These are phyloP conservation scores for Tolypocladium tundrense DNA, from an alignment of 2,329 filamentous ascomycete species.

Conservation along the genomic window DNA sequence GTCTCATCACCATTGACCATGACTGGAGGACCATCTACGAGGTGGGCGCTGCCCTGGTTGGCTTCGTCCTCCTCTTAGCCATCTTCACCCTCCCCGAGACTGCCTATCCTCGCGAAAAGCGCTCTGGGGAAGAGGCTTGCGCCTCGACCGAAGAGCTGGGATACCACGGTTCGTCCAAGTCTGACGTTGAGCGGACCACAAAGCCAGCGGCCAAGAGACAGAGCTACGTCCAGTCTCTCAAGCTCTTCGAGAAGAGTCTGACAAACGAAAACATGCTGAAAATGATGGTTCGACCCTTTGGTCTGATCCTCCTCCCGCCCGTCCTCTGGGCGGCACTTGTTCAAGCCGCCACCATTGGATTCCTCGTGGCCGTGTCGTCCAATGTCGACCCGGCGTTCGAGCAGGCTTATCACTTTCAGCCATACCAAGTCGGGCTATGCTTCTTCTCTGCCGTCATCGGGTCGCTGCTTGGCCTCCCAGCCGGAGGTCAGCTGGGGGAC, in stretches of 20 bases:
- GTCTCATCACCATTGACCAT: conserved; percentile 37
- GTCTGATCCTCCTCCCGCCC: conserved; percentile 38
- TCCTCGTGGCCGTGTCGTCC: conserved; percentile 43
- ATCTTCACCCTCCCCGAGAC: conserved; percentile 47
- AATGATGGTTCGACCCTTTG: conserved; percentile 38
- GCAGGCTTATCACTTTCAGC: conserved; percentile 29
- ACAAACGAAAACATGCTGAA: conserved; percentile 36
- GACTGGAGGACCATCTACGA: conserved; percentile 42
- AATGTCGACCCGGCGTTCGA: conserved; percentile 36
- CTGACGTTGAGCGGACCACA: conserved; percentile 7
- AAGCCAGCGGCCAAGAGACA: conserved; percentile 12
- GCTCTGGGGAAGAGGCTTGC: not conserved
- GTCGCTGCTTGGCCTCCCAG: conserved; percentile 35
- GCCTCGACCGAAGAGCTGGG: conserved; percentile 4
- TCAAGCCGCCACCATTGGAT: conserved; percentile 44
- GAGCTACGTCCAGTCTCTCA: conserved; percentile 23
- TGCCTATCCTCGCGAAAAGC: conserved; percentile 27
- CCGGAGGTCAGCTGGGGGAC: conserved; percentile 38
- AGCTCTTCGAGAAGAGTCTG: conserved; percentile 27
- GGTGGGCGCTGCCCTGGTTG: conserved; percentile 38
- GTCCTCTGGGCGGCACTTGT: conserved; percentile 46
- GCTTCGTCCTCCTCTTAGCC: conserved; percentile 33
- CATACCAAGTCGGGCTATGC: conserved; percentile 39
- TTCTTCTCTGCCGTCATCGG: conserved; percentile 40
- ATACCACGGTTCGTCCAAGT: conserved; percentile 5